Evolutionary conservation across 2,329 filamentous ascomycete genomes (phyloP).

Genomic region (Pseudogymnoascus sp.): DNA sequence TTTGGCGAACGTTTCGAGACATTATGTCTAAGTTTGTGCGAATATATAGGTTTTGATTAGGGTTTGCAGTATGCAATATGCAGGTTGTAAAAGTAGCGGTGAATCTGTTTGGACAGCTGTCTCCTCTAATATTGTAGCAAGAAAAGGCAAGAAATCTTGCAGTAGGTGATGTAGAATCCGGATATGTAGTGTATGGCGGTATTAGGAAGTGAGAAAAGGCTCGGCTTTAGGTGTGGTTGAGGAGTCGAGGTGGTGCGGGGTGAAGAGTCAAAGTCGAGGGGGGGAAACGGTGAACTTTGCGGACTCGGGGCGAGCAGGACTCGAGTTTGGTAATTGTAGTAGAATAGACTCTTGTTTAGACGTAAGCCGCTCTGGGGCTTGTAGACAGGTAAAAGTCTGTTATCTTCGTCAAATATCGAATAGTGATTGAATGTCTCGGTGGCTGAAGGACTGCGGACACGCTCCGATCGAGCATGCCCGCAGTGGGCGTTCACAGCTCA

Average conservation of each 20-base stretch:
- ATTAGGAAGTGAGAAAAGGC: not conserved
- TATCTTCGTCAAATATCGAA: slow-evolving; percentile 63
- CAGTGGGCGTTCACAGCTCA: slow-evolving; percentile 90
- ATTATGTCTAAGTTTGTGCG: slow-evolving; percentile 16
- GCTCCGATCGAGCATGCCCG: slow-evolving; percentile 50
- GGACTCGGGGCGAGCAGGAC: slow-evolving; percentile 19
- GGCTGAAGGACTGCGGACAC: slow-evolving; percentile 79
- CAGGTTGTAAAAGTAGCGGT: slow-evolving; percentile 5
- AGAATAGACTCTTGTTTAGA: not conserved
- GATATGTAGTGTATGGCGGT: slow-evolving; percentile 11
- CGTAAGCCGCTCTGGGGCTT: slow-evolving; percentile 15
- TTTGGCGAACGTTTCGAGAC: slow-evolving; percentile 45
- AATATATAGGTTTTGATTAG: slow-evolving; percentile 3
- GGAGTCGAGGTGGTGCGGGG: slow-evolving; percentile 11
- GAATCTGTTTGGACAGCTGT: slow-evolving; percentile 1
- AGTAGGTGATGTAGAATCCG: slow-evolving; percentile 13
- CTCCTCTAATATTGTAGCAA: not conserved
- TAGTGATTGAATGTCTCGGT: slow-evolving; percentile 62
- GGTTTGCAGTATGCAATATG: not conserved
- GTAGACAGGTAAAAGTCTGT: slow-evolving; percentile 40
- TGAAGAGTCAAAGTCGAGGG: not conserved
- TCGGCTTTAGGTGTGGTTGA: not conserved
- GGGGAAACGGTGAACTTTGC: not conserved
- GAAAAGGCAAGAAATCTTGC: slow-evolving; percentile 5
- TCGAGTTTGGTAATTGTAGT: slow-evolving; percentile 15